Evolutionary conservation across 1,284 basidiomycete species (phyloP), one percentile per base, ranked within the genome.

Genomic region (Schizopora paradoxa): DNA sequence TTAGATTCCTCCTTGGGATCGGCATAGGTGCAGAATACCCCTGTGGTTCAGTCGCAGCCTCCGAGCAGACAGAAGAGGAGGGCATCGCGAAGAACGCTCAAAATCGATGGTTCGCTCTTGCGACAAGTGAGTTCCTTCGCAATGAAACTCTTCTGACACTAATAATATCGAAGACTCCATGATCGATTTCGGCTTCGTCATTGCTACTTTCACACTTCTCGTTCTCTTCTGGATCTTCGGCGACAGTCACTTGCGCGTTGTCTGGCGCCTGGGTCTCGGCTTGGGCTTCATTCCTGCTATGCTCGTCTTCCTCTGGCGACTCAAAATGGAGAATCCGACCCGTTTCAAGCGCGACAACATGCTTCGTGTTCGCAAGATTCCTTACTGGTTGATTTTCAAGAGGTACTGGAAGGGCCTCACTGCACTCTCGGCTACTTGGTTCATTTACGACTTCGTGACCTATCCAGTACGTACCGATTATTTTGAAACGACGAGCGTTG

Each of bases 11-110:
- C 6, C 71, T 90, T 43, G 90, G 88, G 37, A 82, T 91, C 47
- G 88, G 88, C 32, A 70, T 91, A 6, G 92, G 91, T 21, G 91
- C 91, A 8, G 90, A 94, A 62, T 95, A 96, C 55, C 92, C 91
- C 5, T 87, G 85, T 51, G 93, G 92, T 5, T 87, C 84, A 2
- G 91, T 96, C n/a, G 90, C 91, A 18, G 86, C 86, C 2, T 86
- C 88, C 1, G 93, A 96, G 61, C 87, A 91, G 59, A 91, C 91
- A 0, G 93, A 95, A 63, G 85, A 90, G 58, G 69, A 75, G 16
- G 79, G 76, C 2, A 82, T 95, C 57, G 73, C 66, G 54, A 91
- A 87, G 66, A 79, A 77, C 43, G 76, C 83, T 3, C 92, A 92
- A 59, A 86, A 95, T 61, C 70, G 83, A 43, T 90, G 90, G 76